phyloP scores from a whole-genome alignment of 768 basidiomycete species.

The Tulasnella sp. region DNA sequence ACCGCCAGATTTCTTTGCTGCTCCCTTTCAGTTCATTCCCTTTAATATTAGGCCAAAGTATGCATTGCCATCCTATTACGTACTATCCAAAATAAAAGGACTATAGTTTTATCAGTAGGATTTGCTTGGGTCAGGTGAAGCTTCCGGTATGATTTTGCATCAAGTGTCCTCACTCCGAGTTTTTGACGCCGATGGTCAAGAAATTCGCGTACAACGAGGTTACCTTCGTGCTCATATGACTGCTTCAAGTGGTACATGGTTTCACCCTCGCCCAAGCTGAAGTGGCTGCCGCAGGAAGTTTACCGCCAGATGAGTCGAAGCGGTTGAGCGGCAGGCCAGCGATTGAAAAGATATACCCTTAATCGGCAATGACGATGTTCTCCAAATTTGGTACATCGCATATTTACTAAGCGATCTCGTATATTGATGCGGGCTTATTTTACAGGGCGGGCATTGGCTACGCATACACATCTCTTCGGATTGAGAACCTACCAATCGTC shows the following conservation, averaged over 20 bases:
- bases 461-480: too few species aligned
- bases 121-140: conserved; percentile 7
- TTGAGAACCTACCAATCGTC: too few species aligned
- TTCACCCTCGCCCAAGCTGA: conserved; percentile 14
- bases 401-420: not conserved
- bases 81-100: too few species aligned
- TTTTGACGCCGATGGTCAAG: not conserved
- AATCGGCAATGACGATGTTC: conserved; percentile 13
- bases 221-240: conserved; percentile 17
- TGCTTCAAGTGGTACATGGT: conserved; percentile 10
- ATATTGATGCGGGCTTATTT: not conserved
- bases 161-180: not conserved
- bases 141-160: not conserved
- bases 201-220: conserved; percentile 19
- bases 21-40: too few species aligned
- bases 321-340: not conserved
- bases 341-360: conserved; percentile 12
- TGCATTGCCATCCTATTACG: too few species aligned
- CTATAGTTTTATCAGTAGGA: not conserved
- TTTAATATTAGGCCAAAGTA: too few species aligned
- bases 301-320: conserved; percentile 16
- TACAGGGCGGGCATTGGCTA: not conserved
- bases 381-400: conserved; percentile 1
- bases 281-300: conserved; percentile 3
- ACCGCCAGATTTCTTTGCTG: too few species aligned